Evolutionary conservation across 148 eudicot genomes (phyloP), one percentile per base, ranked within the genome.

Genomic region (Limonium bicolor): DNA sequence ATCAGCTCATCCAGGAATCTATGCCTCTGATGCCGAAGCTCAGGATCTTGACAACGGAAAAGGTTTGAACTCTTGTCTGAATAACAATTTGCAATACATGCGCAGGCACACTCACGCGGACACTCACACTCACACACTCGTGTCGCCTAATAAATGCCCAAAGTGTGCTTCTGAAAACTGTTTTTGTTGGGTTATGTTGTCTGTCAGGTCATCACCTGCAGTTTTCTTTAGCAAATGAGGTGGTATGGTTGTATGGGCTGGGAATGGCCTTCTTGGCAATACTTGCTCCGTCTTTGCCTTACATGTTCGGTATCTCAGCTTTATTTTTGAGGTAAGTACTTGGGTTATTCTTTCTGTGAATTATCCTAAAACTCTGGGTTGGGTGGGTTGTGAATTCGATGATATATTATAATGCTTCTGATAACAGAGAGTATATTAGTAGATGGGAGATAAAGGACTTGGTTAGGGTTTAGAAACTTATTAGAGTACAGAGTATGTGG

Each of bases 241-340:
- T 82, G 41, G 51, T 75, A 37, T 70, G 77, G 45, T 74, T 73
- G 56, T 84, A 90, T 64, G 79, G 84, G 42, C 56, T 73, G 42
- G 87, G 75, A 54, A 68, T 84, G 82, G 82, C 71, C 34, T 44
- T 78, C 54, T 63, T 90, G 51, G 93, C 97, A 7, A 48, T 75
- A 59, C 81, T 73, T 41, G 61, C 68, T 36, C 87, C 84, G 26
- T 49, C 90, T 25, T 30, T 80, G 55, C 95, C 97, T 51, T 70
- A 62, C 63, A 26, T 90, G 38, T 61, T 90, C n/a, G 97, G 97
- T 18, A 61, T 84, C 45, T 77, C 77, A 48, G 95, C 97, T 52
- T 71, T 90, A 53, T 90, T 90, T 63, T 25, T 56, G 55, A 90
- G 95, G 97, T 90, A 80, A 15, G 34, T 8, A n/a, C 22, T 22